Conservation (phyloP, 2,329 filamentous ascomycete genomes). For the Bipolaris cookei region DNA sequence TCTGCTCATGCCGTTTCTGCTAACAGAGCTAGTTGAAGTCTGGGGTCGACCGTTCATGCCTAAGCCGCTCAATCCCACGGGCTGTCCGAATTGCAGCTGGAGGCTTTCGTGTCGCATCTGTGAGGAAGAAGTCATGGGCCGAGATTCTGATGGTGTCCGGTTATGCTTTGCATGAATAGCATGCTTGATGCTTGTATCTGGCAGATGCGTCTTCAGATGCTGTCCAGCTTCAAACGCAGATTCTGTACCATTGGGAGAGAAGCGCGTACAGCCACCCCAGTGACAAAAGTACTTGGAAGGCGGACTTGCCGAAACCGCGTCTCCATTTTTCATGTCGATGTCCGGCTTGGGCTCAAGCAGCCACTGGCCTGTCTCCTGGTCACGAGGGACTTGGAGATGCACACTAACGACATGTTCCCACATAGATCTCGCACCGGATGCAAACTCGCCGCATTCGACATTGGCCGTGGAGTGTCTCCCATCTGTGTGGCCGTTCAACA, state of each 20-base stretch:
- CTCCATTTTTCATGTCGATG: conserved; percentile 46
- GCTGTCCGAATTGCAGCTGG: conserved; percentile 41
- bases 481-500: conserved; percentile 42
- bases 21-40: conserved; percentile 22
- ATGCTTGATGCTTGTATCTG: conserved; percentile 52
- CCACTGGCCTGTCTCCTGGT: conserved; percentile 61
- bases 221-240: conserved; percentile 60
- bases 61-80: conserved; percentile 37
- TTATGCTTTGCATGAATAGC: conserved; percentile 54
- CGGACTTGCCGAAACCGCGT: conserved; percentile 55
- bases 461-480: conserved; percentile 40
- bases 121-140: conserved; percentile 35
- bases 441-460: conserved; percentile 61
- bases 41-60: conserved; percentile 35
- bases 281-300: conserved; percentile 63
- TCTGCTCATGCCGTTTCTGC: conserved; percentile 31
- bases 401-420: conserved; percentile 72
- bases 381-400: conserved; percentile 67
- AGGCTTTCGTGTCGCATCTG: conserved; percentile 38
- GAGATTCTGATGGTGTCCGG: conserved; percentile 51
- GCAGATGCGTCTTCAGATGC: conserved; percentile 74
- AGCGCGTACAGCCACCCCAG: conserved; percentile 71
- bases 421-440: conserved; percentile 68
- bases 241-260: conserved; percentile 47
- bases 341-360: conserved; percentile 47